Base-by-base conservation (phyloP, 2,329 filamentous ascomycete genomes). In the Exophiala sp. region DNA sequence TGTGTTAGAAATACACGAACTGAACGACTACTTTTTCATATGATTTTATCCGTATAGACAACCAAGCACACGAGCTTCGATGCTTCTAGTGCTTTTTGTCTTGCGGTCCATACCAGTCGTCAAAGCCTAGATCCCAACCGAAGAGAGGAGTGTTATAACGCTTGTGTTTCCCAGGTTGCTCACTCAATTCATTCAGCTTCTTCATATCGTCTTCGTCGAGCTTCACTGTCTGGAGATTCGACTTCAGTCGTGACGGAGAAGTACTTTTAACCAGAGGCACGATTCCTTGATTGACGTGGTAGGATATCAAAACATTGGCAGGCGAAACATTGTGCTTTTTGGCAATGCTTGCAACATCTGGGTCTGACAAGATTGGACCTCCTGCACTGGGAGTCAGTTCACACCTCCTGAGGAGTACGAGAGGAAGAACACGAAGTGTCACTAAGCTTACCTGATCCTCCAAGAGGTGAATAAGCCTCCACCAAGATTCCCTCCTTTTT, bases 211-310 rank as follows among this genome's bases (percentile, higher is more conserved):
- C 62, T 1, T 64, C 64, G 34, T 74, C 70, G 14, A 74, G 65
- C 20, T 68, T 54, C 53, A 74, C 58, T 39, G 70, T 64, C 49
- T 68, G 66, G 45, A 54, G 36, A 60, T 74, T 74, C 21, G 65
- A 69, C 48, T 73, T 70, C 50, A 74, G 73, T 36, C 71, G 69
- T 40, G 70, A 63, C 5, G 71, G 71, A 9, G 69, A 73, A 20
- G 70, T 71, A 3, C 70, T 72, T 60, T 73, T 72, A 58, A 71
- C 44, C 18, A 47, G 14, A 47, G 44, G 44, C 44, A 47, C 44
- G 9, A 47, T 8, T 36, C 44, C 44, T 36, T 36, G 70, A 49
- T 69, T 66, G 49, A 71, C 65, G 59, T 73, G 71, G 69, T 70
- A 74, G 59, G 71, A 72, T 51, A 74, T 62, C 53, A 74, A 59